Conservation (phyloP, 2,329 filamentous ascomycete species). For the Blastomyces parvus region DNA sequence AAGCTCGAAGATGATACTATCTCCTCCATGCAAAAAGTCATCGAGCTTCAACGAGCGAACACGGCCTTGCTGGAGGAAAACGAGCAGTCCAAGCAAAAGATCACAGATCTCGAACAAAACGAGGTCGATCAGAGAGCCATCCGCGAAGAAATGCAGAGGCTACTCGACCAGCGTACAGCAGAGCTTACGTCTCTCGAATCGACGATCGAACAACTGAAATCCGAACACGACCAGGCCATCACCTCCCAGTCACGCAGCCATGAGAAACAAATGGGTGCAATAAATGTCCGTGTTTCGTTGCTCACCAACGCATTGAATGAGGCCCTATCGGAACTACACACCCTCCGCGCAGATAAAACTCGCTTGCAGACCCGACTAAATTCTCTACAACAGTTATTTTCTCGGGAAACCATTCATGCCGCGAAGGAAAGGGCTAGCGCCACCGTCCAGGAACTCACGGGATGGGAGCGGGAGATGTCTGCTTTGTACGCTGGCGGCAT, state of each 20-base stretch:
- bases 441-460: constrained; percentile 18
- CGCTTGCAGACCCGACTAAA: constrained; percentile 32
- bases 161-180: constrained; percentile 29
- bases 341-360: constrained; percentile 27
- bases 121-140: constrained; percentile 27
- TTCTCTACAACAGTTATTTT: constrained; percentile 28
- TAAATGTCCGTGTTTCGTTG: constrained; percentile 36
- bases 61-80: constrained; percentile 31
- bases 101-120: constrained; percentile 29
- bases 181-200: constrained; percentile 28
- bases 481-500: constrained; percentile 18
- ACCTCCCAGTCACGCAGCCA: constrained; percentile 21
- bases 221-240: constrained; percentile 22
- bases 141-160: constrained; percentile 28
- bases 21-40: constrained; percentile 24
- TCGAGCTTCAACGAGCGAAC: constrained; percentile 28
- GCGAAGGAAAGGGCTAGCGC: constrained; percentile 30
- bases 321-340: constrained; percentile 28
- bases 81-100: constrained; percentile 23
- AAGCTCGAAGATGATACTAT: constrained; percentile 32
- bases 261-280: constrained; percentile 28
- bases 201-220: constrained; percentile 29
- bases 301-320: constrained; percentile 33
- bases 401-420: constrained; percentile 30
- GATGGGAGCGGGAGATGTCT: constrained; percentile 16